Evolutionary conservation across 495 filamentous ascomycete species (phyloP).

Genomic region (Hyaloscypha finlandica): DNA sequence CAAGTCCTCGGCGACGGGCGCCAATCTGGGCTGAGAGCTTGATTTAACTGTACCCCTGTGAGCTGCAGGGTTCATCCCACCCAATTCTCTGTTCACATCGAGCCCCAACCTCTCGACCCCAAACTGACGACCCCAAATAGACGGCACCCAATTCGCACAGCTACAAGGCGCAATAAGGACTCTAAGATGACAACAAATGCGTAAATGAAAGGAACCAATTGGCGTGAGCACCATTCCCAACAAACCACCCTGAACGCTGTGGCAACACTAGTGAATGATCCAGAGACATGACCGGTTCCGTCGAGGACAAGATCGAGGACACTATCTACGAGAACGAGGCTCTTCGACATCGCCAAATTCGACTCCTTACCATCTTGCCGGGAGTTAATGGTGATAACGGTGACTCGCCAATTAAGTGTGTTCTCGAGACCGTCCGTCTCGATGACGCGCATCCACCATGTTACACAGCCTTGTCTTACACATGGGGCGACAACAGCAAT

Average conservation of each 20-base stretch:
- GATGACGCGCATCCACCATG: slow-evolving; percentile 1
- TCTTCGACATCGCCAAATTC: neutral
- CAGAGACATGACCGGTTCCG: neutral
- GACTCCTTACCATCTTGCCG: slow-evolving; percentile 4
- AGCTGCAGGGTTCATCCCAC: too few species aligned
- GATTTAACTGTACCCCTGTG: neutral
- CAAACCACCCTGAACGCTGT: neutral
- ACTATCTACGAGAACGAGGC: neutral
- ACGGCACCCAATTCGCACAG: neutral
- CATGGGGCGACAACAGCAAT: slow-evolving; percentile 24
- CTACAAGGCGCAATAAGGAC: too few species aligned
- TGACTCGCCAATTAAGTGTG: neutral
- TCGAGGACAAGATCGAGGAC: neutral
- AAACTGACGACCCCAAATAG: neutral
- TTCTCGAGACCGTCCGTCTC: neutral
- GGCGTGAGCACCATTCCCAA: neutral
- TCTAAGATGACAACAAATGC: neutral
- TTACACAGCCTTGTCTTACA: slow-evolving; percentile 33
- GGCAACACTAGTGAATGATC: neutral
- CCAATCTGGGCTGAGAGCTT: neutral
- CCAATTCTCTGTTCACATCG: neutral
- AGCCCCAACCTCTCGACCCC: neutral
- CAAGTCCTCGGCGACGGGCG: neutral
- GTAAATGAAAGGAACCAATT: neutral
- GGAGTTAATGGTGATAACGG: neutral